phyloP scores from a whole-genome alignment of 129 eudicot species.

The Pittosporum tobira region DNA sequence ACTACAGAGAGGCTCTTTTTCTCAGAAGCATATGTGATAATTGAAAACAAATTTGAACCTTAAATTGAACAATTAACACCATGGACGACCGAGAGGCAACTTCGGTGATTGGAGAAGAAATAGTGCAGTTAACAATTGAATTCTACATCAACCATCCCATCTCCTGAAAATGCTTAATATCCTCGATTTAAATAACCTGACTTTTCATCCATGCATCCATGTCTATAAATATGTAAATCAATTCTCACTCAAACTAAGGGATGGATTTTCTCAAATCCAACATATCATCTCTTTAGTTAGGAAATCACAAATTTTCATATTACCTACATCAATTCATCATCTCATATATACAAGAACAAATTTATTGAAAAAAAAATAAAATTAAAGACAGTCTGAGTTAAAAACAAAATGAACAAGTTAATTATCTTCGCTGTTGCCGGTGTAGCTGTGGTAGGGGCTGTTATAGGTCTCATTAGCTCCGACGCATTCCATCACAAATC shows the following conservation, averaged over 20 bases:
- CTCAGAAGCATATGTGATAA: too few relatives aligned
- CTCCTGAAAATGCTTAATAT: neutral
- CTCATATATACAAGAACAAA: too few relatives aligned
- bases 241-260: neutral
- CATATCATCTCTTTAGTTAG: neutral
- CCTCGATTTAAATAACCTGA: neutral
- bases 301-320: neutral
- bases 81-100: too few relatives aligned
- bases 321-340: too few relatives aligned
- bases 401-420: slow-evolving; percentile 4
- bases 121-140: neutral
- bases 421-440: slow-evolving; percentile 25
- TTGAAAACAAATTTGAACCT: too few relatives aligned
- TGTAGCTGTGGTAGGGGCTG: slow-evolving; percentile 35
- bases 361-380: neutral
- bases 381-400: neutral
- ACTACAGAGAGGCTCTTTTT: too few relatives aligned
- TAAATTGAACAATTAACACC: too few relatives aligned
- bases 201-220: slow-evolving; percentile 4
- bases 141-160: neutral
- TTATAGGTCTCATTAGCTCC: slow-evolving; percentile 26
- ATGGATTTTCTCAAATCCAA: neutral
- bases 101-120: too few relatives aligned
- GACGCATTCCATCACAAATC: slow-evolving; percentile 7
- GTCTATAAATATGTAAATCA: neutral